phyloP scores from a whole-genome alignment of 2,329 filamentous ascomycete genomes.

The Fusarium sp. region DNA sequence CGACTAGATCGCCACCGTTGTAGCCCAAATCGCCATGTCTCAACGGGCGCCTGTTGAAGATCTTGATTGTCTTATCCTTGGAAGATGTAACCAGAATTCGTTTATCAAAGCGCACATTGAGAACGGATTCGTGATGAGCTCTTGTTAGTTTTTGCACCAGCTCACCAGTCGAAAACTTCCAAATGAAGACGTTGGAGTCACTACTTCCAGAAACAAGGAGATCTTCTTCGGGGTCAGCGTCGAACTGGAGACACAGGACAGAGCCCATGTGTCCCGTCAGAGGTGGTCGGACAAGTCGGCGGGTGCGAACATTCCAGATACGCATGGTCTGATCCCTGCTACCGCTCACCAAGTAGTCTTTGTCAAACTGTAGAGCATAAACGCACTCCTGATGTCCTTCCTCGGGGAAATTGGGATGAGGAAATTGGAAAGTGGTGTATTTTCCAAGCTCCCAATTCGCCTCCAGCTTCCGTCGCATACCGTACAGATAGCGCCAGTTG shows the following conservation, averaged over 20 bases:
- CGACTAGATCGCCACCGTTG: constrained; percentile 53
- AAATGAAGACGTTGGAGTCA: constrained; percentile 89
- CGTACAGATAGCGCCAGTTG: constrained; percentile 95
- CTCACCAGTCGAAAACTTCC: constrained; percentile 91
- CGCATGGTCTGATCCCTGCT: constrained; percentile 89
- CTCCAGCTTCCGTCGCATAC: constrained; percentile 84
- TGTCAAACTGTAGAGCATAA: constrained; percentile 91
- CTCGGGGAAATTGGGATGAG: constrained; percentile 80
- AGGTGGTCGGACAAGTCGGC: constrained; percentile 78
- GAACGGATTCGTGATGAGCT: constrained; percentile 88
- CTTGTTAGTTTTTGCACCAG: constrained; percentile 78
- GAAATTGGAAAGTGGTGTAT: constrained; percentile 88
- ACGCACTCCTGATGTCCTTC: constrained; percentile 94
- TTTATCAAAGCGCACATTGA: constrained; percentile 93
- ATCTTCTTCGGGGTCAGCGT: constrained; percentile 86
- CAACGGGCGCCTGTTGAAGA: constrained; percentile 87
- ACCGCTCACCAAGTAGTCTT: constrained; percentile 89
- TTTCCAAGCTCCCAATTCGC: constrained; percentile 89
- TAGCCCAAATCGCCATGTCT: constrained; percentile 69
- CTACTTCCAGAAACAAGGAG: constrained; percentile 96
- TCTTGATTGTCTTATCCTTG: constrained; percentile 96
- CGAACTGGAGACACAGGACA: constrained; percentile 94
- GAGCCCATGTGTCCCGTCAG: constrained; percentile 83
- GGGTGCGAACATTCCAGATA: constrained; percentile 88
- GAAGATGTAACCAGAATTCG: constrained; percentile 95